Percentiles rank a stretch among this genome's conserved stretches.
phyloP scores from a whole-genome alignment of 768 basidiomycete species.

The Psilocybe subaeruginosa region DNA sequence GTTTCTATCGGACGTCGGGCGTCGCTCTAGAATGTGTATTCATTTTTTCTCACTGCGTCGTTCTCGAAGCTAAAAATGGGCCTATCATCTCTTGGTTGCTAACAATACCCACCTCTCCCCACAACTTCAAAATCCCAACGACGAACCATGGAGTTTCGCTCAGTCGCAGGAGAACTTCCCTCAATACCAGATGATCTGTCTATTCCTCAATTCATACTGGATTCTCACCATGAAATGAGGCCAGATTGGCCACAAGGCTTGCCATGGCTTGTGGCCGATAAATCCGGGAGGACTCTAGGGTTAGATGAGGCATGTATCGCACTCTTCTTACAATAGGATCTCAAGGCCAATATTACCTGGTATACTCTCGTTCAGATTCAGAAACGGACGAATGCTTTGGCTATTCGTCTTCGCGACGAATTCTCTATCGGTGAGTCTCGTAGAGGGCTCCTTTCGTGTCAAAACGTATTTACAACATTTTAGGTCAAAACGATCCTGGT shows the following conservation, averaged over 20 bases:
- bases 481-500: not conserved
- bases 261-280: conserved; percentile 12
- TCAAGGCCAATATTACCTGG: not conserved
- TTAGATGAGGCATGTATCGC: conserved; percentile 3
- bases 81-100: not conserved
- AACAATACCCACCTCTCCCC: not conserved
- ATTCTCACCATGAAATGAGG: conserved; percentile 7
- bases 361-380: conserved; percentile 2
- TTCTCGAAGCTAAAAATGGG: not conserved
- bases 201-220: conserved; percentile 12
- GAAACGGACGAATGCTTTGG: not conserved
- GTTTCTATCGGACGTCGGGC: no score
- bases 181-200: conserved; percentile 8
- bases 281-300: not conserved
- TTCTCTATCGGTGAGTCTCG: conserved; percentile 1
- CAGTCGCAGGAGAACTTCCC: conserved; percentile 5
- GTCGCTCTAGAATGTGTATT: no score
- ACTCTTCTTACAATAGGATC: not conserved
- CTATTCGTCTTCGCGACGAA: conserved; percentile 3
- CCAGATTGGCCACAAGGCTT: conserved; percentile 1
- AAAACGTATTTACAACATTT: not conserved
- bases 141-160: conserved; percentile 6
- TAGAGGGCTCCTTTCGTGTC: not conserved
- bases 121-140: not conserved
- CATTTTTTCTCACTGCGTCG: not conserved